phyloP scores from a whole-genome alignment of 2,329 filamentous ascomycete species.

The Trichoderma hamatum region DNA sequence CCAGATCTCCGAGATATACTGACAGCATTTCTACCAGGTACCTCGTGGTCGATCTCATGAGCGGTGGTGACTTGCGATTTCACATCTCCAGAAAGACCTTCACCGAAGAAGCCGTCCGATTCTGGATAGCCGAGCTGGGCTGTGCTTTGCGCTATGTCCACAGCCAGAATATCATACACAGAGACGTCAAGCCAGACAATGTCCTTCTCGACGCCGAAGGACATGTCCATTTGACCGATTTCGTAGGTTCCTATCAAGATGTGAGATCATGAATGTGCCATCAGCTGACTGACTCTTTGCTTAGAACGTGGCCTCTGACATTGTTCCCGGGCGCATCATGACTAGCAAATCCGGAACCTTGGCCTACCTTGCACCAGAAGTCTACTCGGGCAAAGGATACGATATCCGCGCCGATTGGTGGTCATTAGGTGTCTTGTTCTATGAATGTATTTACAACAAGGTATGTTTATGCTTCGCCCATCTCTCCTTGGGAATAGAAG shows the following conservation, averaged over 20 bases:
- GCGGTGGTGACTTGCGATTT: constrained; percentile 91
- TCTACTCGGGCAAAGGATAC: constrained; percentile 89
- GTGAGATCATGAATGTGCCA: not conserved
- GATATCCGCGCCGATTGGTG: constrained; percentile 94
- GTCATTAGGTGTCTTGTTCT: constrained; percentile 97
- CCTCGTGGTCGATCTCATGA: constrained; percentile 97
- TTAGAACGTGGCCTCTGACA: constrained; percentile 95
- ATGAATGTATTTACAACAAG: constrained; percentile 99
- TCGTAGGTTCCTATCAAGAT: constrained; percentile 62
- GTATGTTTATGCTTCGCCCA: constrained; percentile 50
- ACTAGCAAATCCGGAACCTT: constrained; percentile 97
- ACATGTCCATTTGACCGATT: constrained; percentile 96
- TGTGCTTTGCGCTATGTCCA: constrained; percentile 90
- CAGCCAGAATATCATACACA: constrained; percentile 82
- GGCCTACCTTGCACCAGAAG: constrained; percentile 93
- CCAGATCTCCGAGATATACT: not conserved
- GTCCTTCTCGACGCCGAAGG: constrained; percentile 85
- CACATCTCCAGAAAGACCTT: constrained; percentile 98
- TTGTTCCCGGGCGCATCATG: constrained; percentile 76
- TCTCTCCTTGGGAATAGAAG: not conserved
- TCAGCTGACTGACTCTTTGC: constrained; percentile 31
- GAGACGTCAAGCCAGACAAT: constrained; percentile 91
- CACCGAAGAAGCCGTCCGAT: constrained; percentile 93
- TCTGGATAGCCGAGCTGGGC: constrained; percentile 94
- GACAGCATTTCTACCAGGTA: constrained; percentile 62